Percentiles rank a stretch among this genome's conserved stretches.
These are phyloP conservation scores for Tetragonia tetragonoides DNA, from an alignment of 148 eudicot species.

Conservation along the genomic window DNA sequence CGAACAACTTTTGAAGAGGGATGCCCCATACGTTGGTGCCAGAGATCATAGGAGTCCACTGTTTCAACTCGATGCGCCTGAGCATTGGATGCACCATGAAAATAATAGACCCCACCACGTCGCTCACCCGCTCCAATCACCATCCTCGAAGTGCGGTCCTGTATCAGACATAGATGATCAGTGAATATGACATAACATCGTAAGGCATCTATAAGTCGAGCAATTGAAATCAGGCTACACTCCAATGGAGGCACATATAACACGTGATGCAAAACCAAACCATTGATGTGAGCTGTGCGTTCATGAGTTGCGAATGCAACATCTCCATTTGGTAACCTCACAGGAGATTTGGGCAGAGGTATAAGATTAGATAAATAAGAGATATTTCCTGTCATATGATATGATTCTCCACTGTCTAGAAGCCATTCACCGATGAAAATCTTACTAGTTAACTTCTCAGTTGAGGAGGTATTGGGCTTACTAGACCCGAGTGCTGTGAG, in stretches of 20 bases:
- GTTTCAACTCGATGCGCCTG: no score
- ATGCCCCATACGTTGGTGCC: not conserved
- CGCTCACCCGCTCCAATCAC: not conserved
- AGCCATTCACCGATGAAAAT: not conserved
- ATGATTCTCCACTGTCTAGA: not conserved
- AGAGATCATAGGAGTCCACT: not conserved
- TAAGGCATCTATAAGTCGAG: not conserved
- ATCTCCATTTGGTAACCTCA: not conserved
- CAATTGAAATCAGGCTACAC: not conserved
- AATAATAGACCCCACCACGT: not conserved
- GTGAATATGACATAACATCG: not conserved
- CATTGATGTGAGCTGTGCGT: no score
- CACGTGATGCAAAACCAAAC: not conserved
- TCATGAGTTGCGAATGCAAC: not conserved
- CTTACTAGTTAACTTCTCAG: not conserved
- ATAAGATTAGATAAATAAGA: not conserved
- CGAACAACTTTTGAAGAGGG: not conserved
- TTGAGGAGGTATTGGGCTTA: not conserved
- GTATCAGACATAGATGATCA: not conserved
- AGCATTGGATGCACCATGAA: not conserved
- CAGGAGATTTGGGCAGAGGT: not conserved
- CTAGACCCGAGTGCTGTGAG: not conserved
- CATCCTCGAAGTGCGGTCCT: not conserved
- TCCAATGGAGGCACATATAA: not conserved
- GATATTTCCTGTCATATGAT: not conserved